A percentile compares a stretch with the other conserved stretches of the same genome.
phyloP scores from a whole-genome alignment of 2,329 filamentous ascomycete genomes.

The Penicillium sp. region DNA sequence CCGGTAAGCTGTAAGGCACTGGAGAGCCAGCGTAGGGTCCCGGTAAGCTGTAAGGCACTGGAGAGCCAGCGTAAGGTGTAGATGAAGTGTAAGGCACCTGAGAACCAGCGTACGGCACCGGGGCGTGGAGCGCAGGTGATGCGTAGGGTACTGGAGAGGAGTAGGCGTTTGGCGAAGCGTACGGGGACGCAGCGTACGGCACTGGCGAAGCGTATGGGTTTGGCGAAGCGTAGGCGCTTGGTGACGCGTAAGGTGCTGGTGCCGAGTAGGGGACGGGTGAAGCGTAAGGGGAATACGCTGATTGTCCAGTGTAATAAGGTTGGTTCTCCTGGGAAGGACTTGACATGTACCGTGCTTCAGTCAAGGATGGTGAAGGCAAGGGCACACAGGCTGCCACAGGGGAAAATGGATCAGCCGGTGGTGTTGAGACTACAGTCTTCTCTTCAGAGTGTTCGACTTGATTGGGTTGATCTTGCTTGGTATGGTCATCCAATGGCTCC shows the following conservation, averaged over 20 bases:
- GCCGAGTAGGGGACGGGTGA: slow-evolving; percentile 15
- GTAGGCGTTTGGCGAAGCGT: not conserved
- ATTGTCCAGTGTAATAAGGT: slow-evolving; percentile 26
- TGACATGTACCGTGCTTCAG: slow-evolving; percentile 32
- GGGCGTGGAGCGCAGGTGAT: not conserved
- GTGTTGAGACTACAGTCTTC: slow-evolving; percentile 23
- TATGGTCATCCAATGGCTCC: not conserved
- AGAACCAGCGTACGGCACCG: slow-evolving; percentile 1
- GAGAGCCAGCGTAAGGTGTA: slow-evolving; percentile 7
- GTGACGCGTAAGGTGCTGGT: slow-evolving; percentile 10
- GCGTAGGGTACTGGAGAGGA: slow-evolving; percentile 32
- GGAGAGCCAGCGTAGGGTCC: slow-evolving; percentile 7
- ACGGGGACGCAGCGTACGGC: slow-evolving; percentile 9
- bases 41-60: slow-evolving; percentile 3
- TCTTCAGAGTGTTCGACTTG: slow-evolving; percentile 15
- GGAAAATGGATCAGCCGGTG: slow-evolving; percentile 27
- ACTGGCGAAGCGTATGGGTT: slow-evolving; percentile 14
- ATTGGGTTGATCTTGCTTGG: not conserved
- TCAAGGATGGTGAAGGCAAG: slow-evolving; percentile 33
- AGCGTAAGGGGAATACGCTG: slow-evolving; percentile 22
- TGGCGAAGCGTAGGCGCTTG: slow-evolving; percentile 11
- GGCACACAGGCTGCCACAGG: slow-evolving; percentile 27
- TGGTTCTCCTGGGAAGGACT: slow-evolving; percentile 27
- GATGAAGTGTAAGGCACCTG: not conserved
- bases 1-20: slow-evolving; percentile 2